These are phyloP conservation scores for Handroanthus guayacan DNA, from an alignment of 257 asterid genomes.

Conservation along the genomic window DNA sequence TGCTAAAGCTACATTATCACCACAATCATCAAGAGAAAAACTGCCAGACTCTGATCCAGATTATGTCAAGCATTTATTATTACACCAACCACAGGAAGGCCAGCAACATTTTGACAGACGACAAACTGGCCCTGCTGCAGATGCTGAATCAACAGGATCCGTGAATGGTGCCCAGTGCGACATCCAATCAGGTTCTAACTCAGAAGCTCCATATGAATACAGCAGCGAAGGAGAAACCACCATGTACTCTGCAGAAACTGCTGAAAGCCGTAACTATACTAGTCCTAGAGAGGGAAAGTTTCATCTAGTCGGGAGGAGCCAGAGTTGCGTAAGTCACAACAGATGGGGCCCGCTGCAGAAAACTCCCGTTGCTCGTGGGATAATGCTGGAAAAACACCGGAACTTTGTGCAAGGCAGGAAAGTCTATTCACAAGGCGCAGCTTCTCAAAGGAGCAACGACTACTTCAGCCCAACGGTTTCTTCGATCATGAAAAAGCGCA, in stretches of 20 bases:
- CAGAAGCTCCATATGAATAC: slow-evolving; percentile 60
- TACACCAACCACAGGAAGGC: slow-evolving; percentile 34
- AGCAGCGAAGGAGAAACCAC: slow-evolving; percentile 98
- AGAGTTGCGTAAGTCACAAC: slow-evolving; percentile 82
- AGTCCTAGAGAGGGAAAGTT: slow-evolving; percentile 73
- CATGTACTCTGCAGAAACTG: slow-evolving; percentile 99
- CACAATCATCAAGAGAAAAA: slow-evolving; percentile 46
- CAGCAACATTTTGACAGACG: slow-evolving; percentile 41
- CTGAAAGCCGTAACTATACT: slow-evolving; percentile 84
- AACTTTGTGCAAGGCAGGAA: slow-evolving; percentile 70
- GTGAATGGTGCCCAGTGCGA: slow-evolving; percentile 78
- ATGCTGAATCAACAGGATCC: slow-evolving; percentile 87
- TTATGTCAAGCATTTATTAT: slow-evolving; percentile 37
- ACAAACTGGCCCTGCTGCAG: slow-evolving; percentile 49
- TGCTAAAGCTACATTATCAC: slow-evolving; percentile 50
- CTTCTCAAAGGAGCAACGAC: slow-evolving; percentile 87
- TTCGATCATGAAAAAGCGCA: slow-evolving; percentile 90
- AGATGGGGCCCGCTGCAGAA: slow-evolving; percentile 79
- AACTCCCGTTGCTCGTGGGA: slow-evolving; percentile 63
- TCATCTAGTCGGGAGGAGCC: slow-evolving; percentile 87
- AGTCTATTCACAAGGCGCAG: slow-evolving; percentile 82
- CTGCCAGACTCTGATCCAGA: slow-evolving; percentile 52
- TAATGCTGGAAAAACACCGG: slow-evolving; percentile 69
- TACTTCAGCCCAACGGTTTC: slow-evolving; percentile 92
- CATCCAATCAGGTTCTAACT: slow-evolving; percentile 60